Evolutionary conservation across 2,329 filamentous ascomycete genomes (phyloP).

Genomic region (Epichloe coenophiala): DNA sequence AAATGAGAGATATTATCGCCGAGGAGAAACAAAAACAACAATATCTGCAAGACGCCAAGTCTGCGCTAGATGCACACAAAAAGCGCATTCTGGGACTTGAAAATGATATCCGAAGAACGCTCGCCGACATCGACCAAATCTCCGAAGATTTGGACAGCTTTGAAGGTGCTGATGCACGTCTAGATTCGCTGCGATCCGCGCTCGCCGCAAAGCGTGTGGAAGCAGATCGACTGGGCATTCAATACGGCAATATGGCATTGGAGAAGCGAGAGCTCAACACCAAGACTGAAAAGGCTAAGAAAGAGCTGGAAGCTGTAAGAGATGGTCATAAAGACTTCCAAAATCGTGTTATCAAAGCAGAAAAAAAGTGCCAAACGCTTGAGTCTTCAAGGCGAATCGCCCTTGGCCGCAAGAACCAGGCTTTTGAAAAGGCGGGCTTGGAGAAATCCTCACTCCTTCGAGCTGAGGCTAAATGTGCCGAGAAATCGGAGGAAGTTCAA

Average conservation of each 20-base stretch:
- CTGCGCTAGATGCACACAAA: slow-evolving; percentile 31
- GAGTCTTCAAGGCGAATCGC: slow-evolving; percentile 36
- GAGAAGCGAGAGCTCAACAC: slow-evolving; percentile 35
- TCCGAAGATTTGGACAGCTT: slow-evolving; percentile 50
- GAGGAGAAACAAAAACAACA: slow-evolving; percentile 33
- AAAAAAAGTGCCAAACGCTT: slow-evolving; percentile 35
- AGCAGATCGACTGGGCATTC: slow-evolving; percentile 34
- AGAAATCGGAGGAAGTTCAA: slow-evolving; percentile 33
- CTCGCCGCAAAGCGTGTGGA: slow-evolving; percentile 41
- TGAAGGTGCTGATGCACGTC: slow-evolving; percentile 53
- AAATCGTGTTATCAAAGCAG: slow-evolving; percentile 40
- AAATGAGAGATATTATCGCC: slow-evolving; percentile 38
- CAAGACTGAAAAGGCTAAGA: slow-evolving; percentile 27
- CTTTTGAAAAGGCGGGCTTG: slow-evolving; percentile 36
- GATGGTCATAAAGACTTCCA: slow-evolving; percentile 27
- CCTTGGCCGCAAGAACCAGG: slow-evolving; percentile 49
- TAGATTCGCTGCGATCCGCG: slow-evolving; percentile 44
- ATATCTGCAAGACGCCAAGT: slow-evolving; percentile 33
- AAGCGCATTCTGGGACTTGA: slow-evolving; percentile 27
- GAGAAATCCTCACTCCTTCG: slow-evolving; percentile 30
- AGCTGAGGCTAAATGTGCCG: slow-evolving; percentile 33
- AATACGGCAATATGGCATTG: slow-evolving; percentile 39
- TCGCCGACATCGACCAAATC: slow-evolving; percentile 38
- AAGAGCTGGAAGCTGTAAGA: slow-evolving; percentile 18
- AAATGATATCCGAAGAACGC: slow-evolving; percentile 41